Evolutionary conservation across 1,284 basidiomycete species (phyloP).

Genomic region (Coniferiporia weirii): DNA sequence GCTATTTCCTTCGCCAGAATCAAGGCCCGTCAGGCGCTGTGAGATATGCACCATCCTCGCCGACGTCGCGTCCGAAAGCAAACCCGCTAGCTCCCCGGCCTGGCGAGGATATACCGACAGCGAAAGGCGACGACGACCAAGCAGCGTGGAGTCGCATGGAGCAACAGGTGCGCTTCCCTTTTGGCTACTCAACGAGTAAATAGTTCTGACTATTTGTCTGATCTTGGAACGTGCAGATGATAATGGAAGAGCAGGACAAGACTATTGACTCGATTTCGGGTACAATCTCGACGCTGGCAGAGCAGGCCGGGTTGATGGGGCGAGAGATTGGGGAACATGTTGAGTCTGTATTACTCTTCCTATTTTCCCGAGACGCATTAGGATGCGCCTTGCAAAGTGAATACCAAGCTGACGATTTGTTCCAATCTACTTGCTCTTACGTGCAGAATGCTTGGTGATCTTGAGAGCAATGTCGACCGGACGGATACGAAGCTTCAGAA

Average conservation of each 20-base stretch:
- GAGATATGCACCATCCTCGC: slow-evolving; percentile 12
- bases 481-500: slow-evolving; percentile 66
- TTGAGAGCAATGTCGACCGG: slow-evolving; percentile 69
- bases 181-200: not conserved
- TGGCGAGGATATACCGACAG: slow-evolving; percentile 11
- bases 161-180: slow-evolving; percentile 53
- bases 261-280: slow-evolving; percentile 83
- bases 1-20: not conserved
- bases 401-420: not conserved
- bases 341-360: slow-evolving; percentile 50
- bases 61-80: slow-evolving; percentile 10
- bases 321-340: slow-evolving; percentile 84
- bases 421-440: not conserved
- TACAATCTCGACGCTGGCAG: slow-evolving; percentile 72
- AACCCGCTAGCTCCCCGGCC: slow-evolving; percentile 1
- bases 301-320: slow-evolving; percentile 89
- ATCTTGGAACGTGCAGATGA: slow-evolving; percentile 46
- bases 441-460: slow-evolving; percentile 74
- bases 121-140: slow-evolving; percentile 54
- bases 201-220: not conserved
- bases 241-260: slow-evolving; percentile 81
- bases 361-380: too few species aligned
- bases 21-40: not conserved
- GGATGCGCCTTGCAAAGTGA: too few species aligned
- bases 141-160: slow-evolving; percentile 78